Percentiles rank a stretch among this genome's conserved stretches.
Evolutionary conservation across 2,329 filamentous ascomycete species (phyloP).

Genomic region (Fusarium sp.): DNA sequence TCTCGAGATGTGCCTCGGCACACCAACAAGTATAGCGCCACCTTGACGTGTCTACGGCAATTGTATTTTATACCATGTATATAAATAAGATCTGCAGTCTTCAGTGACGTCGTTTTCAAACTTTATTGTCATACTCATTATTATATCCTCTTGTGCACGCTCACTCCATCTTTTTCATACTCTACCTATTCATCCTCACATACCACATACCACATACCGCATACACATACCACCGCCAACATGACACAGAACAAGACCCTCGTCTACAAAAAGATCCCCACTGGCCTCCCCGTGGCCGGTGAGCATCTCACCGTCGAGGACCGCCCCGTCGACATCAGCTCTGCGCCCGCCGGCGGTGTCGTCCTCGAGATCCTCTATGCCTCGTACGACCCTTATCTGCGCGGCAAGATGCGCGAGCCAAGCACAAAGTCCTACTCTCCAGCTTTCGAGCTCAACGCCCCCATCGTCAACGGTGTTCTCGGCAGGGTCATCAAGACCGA

Average conservation of each 20-base stretch:
- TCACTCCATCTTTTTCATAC: background rate
- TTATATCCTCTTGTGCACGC: background rate
- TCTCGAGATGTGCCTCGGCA: constrained; percentile 17
- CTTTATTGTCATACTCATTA: background rate
- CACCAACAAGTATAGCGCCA: constrained; percentile 7
- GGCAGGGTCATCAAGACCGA: constrained; percentile 77
- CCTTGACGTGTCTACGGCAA: constrained; percentile 15
- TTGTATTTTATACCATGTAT: constrained; percentile 10
- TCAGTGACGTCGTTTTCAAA: constrained; percentile 20
- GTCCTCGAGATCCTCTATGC: constrained; percentile 76
- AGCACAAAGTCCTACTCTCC: constrained; percentile 66
- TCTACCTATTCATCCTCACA: background rate
- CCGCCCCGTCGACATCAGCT: constrained; percentile 70
- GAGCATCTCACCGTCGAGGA: constrained; percentile 75
- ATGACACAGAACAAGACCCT: constrained; percentile 73
- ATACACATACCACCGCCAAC: constrained; percentile 5
- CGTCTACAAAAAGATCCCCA: constrained; percentile 75
- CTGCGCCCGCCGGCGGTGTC: constrained; percentile 69
- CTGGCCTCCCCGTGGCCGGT: constrained; percentile 72
- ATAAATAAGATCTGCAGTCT: constrained; percentile 8
- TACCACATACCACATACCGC: background rate
- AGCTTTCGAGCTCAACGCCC: constrained; percentile 65
- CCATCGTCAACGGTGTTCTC: constrained; percentile 71
- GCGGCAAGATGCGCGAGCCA: constrained; percentile 77
- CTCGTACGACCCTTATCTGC: constrained; percentile 86